Evolutionary conservation across 805 yeast genomes (phyloP).

Genomic region (Metschnikowia cubensis): DNA sequence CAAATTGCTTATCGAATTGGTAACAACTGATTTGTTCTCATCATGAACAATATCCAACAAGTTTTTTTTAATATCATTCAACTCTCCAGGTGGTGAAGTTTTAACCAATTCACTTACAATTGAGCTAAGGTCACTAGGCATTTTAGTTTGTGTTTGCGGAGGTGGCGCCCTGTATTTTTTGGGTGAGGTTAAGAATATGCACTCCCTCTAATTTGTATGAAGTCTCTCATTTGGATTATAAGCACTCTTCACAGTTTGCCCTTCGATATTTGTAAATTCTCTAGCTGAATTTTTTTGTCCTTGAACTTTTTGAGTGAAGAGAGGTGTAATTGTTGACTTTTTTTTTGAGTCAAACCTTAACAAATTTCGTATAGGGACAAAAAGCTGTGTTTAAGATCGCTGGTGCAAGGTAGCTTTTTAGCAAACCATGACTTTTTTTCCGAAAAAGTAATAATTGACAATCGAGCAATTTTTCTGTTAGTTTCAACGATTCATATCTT

Average conservation of each 20-base stretch:
- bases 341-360: not conserved
- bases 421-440: not conserved
- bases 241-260: not conserved
- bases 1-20: conserved; percentile 26
- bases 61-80: conserved; percentile 25
- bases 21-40: conserved; percentile 20
- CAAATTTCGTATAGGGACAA: not conserved
- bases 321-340: not conserved
- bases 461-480: not conserved
- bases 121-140: conserved; percentile 24
- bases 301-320: not conserved
- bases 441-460: not conserved
- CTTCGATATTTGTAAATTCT: not conserved
- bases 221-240: not conserved
- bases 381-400: not conserved
- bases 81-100: conserved; percentile 40
- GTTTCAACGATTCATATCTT: not conserved
- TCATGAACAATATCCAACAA: conserved; percentile 23
- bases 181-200: not conserved
- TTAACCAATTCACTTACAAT: conserved; percentile 30
- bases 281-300: not conserved
- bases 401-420: not conserved
- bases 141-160: not conserved
- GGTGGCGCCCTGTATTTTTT: not conserved
- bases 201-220: not conserved